A percentile compares a stretch with the other conserved stretches of the same genome.
phyloP scores from a whole-genome alignment of 192 early-diverging fungal genomes.

The Backusella macrospora region DNA sequence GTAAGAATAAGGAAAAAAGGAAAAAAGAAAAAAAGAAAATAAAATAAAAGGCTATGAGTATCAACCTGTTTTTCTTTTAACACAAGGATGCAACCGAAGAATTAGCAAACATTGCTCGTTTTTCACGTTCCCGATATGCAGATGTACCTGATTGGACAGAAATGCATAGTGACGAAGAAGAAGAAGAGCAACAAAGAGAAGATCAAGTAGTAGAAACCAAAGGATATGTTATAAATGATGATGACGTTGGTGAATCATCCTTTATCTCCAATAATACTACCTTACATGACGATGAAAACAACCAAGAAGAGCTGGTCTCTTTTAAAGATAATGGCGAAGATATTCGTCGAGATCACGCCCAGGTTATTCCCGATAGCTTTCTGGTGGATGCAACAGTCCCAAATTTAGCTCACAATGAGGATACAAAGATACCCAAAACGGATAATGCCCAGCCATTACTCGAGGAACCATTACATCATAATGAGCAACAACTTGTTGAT shows the following conservation, averaged over 20 bases:
- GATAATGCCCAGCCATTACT: background rate
- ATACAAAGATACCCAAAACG: conserved; percentile 12
- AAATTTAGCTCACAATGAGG: background rate
- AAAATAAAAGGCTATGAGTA: background rate
- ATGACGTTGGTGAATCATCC: background rate
- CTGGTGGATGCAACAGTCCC: no score
- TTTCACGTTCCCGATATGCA: conserved; percentile 6
- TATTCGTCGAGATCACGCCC: no score
- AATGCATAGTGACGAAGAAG: conserved; percentile 17
- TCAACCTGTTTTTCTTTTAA: background rate
- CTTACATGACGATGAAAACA: background rate
- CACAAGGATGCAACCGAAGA: background rate
- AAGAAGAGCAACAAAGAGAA: background rate
- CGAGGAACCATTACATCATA: background rate
- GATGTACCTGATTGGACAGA: conserved; percentile 34
- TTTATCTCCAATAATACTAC: conserved; percentile 2
- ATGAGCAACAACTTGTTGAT: background rate
- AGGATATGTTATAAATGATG: background rate
- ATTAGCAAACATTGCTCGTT: background rate
- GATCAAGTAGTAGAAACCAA: no score
- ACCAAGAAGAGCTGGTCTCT: conserved; percentile 11
- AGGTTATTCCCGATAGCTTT: no score
- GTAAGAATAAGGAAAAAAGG: background rate
- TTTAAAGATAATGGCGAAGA: background rate
- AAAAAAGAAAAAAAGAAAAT: background rate